These are phyloP conservation scores for Exophiala bonariae DNA, from an alignment of 2,329 filamentous ascomycete genomes.

Conservation along the genomic window DNA sequence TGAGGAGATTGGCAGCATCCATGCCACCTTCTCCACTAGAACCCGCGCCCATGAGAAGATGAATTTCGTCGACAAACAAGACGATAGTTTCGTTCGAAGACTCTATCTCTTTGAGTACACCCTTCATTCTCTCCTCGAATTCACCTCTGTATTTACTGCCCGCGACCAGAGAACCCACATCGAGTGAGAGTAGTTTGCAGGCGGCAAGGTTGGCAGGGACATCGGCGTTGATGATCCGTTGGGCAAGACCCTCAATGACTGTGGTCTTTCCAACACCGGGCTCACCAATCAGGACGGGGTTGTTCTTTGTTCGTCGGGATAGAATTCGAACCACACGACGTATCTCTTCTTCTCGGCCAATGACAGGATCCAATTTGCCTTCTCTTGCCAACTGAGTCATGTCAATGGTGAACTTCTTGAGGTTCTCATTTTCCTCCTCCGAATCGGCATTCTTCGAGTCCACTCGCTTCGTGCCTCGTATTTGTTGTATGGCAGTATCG, in stretches of 20 bases:
- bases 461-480: constrained; percentile 88
- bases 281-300: constrained; percentile 95
- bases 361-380: constrained; percentile 95
- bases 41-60: constrained; percentile 96
- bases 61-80: constrained; percentile 97
- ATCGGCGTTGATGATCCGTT: constrained; percentile 93
- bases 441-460: constrained; percentile 94
- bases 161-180: constrained; percentile 91
- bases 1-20: constrained; percentile 96
- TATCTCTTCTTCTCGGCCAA: constrained; percentile 88
- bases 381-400: constrained; percentile 96
- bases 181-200: constrained; percentile 90
- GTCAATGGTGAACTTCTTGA: constrained; percentile 98
- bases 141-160: constrained; percentile 98
- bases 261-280: constrained; percentile 99
- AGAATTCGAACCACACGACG: constrained; percentile 92
- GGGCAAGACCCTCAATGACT: constrained; percentile 91
- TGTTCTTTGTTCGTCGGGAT: constrained; percentile 93
- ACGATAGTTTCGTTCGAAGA: constrained; percentile 96
- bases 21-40: constrained; percentile 94
- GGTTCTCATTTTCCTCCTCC: constrained; percentile 89
- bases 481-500: constrained; percentile 84
- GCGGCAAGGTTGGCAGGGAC: constrained; percentile 92
- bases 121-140: constrained; percentile 99
- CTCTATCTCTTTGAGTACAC: constrained; percentile 93